Base-by-base conservation (phyloP, 2,329 filamentous ascomycete genomes). In the Colletotrichum sp. region DNA sequence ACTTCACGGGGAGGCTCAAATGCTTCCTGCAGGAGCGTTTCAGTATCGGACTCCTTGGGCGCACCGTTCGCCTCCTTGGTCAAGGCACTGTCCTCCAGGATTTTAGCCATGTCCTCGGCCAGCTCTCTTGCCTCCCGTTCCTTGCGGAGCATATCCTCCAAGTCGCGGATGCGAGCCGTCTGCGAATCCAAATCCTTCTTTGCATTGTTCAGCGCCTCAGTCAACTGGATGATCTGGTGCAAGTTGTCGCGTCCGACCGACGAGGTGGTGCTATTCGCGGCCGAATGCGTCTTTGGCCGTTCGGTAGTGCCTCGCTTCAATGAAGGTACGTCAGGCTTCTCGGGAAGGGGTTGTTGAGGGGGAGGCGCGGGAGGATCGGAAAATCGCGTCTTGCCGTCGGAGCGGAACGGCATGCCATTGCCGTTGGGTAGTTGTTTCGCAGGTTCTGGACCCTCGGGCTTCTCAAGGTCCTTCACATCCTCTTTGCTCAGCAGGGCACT, bases 301-400 rank as follows among this genome's bases (percentile, higher is more conserved):
- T 98, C 95, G 0, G 94, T 96, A 31, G 94, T 92, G 6, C 89
- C 89, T 69, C 95, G 90, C 80, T 94, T 95, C 34, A 98, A 83
- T 1, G 94, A 91, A 1, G 92, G 90, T 0, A 89, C 91, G 82
- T 98, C 95, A 0, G 96, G 96, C 82, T 98, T 98, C 81, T 98
- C 96, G 1, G 96, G 96, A 8, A 98, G 87, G 16, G 96, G 96
- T 78, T 98, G 96, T 78, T 98, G 95, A 33, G 96, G 96, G 31
- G 96, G 96, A 9, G 96, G 96, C 27, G 96, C 96, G 6, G 96
- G 96, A 65, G 96, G 96, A 72, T 98, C 96, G 2, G 95, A 97
- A 81, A 98, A 98, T 66, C 95, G 91, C 6, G 94, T 91, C 79
- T 97, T 96, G 54, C 92, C 87, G 79, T 98, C 95, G 24, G 91